Conservation (phyloP, 2,329 filamentous ascomycete genomes). For the Alternaria consortialis region DNA sequence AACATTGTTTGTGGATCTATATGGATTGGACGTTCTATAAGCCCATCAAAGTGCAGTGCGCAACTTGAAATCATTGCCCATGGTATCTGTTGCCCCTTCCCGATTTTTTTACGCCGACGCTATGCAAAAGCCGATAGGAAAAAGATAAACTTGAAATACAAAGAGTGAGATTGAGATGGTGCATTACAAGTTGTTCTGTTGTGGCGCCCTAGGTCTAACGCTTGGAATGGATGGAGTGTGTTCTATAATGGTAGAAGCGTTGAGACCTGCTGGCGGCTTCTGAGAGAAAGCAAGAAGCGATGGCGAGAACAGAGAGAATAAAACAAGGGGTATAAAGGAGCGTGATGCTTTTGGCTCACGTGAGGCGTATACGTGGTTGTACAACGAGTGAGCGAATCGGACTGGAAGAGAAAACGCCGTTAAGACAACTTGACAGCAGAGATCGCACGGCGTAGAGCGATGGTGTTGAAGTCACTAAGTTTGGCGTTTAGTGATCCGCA, state of each 20-base stretch:
- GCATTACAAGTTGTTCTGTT: constrained; percentile 25
- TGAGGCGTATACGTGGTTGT: constrained; percentile 12
- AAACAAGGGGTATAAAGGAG: constrained; percentile 26
- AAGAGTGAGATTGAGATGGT: background rate
- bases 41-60: constrained; percentile 1
- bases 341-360: constrained; percentile 22
- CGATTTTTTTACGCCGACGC: constrained; percentile 34
- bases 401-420: constrained; percentile 1
- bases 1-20: constrained; percentile 13
- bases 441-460: background rate
- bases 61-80: constrained; percentile 17
- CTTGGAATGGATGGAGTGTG: constrained; percentile 3
- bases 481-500: constrained; percentile 41
- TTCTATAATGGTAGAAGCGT: constrained; percentile 24
- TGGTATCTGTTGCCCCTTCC: constrained; percentile 25
- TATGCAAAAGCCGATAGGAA: constrained; percentile 31
- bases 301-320: constrained; percentile 7
- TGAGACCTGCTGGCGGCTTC: constrained; percentile 31
- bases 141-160: constrained; percentile 8
- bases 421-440: background rate
- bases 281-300: constrained; percentile 1
- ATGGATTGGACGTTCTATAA: background rate
- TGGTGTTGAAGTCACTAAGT: background rate
- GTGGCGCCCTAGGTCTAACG: constrained; percentile 16
- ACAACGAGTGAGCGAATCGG: constrained; percentile 22